Evolutionary conservation across 306 rosid genomes (phyloP).

Genomic region (Albizia julibrissin): DNA sequence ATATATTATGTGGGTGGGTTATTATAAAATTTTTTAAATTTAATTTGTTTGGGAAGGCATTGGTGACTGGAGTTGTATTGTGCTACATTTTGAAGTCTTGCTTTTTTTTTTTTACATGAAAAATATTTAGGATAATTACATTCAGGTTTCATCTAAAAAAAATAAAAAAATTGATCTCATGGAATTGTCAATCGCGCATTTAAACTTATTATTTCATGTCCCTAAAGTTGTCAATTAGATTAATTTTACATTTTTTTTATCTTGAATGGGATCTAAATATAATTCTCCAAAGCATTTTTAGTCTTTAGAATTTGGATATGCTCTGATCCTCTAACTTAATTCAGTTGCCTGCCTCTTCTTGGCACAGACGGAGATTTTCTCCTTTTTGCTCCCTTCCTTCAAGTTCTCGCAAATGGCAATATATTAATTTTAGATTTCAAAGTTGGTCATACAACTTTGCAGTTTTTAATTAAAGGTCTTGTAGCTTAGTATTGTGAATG

Average conservation of each 20-base stretch:
- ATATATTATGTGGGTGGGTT: not conserved
- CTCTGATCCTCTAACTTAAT: not conserved
- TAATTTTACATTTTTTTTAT: too few species aligned
- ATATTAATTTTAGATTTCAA: too few species aligned
- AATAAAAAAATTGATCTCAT: too few species aligned
- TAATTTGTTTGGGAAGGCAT: not conserved
- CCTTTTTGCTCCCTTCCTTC: not conserved
- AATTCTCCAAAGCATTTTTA: too few species aligned
- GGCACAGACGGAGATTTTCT: not conserved
- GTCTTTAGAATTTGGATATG: not conserved
- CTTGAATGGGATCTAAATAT: too few species aligned
- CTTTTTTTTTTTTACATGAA: not conserved
- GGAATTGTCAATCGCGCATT: too few species aligned
- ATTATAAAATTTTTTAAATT: not conserved
- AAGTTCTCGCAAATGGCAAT: not conserved
- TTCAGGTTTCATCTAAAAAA: too few species aligned
- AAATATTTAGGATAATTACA: too few species aligned
- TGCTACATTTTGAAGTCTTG: not conserved
- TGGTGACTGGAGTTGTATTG: not conserved
- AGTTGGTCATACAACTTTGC: too few species aligned
- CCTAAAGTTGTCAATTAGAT: too few species aligned
- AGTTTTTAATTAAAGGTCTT: too few species aligned
- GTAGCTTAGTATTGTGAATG: fast-evolving
- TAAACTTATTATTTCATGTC: too few species aligned
- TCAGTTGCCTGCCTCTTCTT: not conserved